phyloP scores from a whole-genome alignment of 371 early-diverging fungal genomes.

The Choanephora cucurbitarum region DNA sequence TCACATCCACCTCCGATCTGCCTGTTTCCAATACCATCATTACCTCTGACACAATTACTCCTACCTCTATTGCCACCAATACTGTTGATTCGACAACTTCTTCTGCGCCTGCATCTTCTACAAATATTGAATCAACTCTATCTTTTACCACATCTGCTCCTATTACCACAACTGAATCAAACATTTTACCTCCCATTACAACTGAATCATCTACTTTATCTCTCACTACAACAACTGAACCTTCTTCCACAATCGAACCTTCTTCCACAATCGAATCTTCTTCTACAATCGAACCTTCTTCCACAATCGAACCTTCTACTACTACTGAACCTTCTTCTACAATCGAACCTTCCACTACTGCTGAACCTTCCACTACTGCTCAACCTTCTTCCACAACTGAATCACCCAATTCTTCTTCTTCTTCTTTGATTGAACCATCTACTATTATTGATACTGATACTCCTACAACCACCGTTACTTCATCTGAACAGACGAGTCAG shows the following conservation, averaged over 20 bases:
- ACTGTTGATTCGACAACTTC: background rate
- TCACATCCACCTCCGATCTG: slow-evolving; percentile 1
- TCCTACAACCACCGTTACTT: background rate
- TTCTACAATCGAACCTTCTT: too few species aligned
- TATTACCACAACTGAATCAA: slow-evolving; percentile 1
- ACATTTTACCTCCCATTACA: too few species aligned
- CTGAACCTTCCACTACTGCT: background rate
- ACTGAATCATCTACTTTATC: too few species aligned
- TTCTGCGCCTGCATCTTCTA: background rate
- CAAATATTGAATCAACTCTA: too few species aligned
- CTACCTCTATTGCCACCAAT: background rate
- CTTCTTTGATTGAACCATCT: too few species aligned
- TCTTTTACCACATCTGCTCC: slow-evolving; percentile 3
- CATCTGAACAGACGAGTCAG: background rate
- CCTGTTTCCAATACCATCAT: background rate
- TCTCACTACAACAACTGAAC: too few species aligned
- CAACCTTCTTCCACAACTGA: too few species aligned
- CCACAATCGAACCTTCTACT: too few species aligned
- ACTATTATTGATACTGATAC: too few species aligned
- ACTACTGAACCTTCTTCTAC: background rate
- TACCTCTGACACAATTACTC: background rate
- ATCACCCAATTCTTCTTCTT: too few species aligned
- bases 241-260: too few species aligned
- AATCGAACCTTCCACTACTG: background rate
- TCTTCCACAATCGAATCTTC: too few species aligned